Evolutionary conservation across 116 monocot genomes (phyloP).

Genomic region (Iris pallida): DNA sequence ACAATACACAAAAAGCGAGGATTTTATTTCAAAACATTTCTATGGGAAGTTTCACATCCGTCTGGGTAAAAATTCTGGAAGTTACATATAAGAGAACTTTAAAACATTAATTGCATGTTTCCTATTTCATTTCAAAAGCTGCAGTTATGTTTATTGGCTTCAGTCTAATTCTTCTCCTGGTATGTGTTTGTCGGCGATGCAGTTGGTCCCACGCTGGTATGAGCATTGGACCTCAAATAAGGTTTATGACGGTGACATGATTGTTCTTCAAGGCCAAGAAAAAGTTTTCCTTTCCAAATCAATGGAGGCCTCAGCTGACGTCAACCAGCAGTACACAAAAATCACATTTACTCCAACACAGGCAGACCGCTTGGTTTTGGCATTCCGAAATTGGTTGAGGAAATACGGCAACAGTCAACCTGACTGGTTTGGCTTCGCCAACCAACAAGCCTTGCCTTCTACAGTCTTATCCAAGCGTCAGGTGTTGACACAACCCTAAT

Average conservation of each 20-base stretch:
- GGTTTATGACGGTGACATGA: conserved; percentile 99
- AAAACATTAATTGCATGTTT: too few relatives aligned
- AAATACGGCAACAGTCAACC: conserved; percentile 84
- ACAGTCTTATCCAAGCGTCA: conserved; percentile 76
- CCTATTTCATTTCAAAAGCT: too few relatives aligned
- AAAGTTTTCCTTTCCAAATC: conserved; percentile 73
- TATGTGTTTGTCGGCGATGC: not conserved
- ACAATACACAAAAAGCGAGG: too few relatives aligned
- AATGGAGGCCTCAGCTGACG: conserved; percentile 53
- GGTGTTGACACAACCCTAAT: conserved; percentile 17
- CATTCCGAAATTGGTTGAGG: conserved; percentile 86
- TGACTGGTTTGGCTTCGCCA: conserved; percentile 77
- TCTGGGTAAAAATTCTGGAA: too few relatives aligned
- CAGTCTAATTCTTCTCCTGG: too few relatives aligned
- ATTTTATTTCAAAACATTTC: too few relatives aligned
- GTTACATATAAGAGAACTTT: too few relatives aligned
- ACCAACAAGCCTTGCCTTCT: conserved; percentile 66
- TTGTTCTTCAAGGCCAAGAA: conserved; percentile 95
- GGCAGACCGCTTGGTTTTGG: conserved; percentile 75
- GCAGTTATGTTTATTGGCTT: too few relatives aligned
- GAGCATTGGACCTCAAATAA: conserved; percentile 93
- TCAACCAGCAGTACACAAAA: conserved; percentile 85
- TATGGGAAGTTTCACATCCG: too few relatives aligned
- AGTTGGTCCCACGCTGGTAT: conserved; percentile 40
- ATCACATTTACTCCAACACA: conserved; percentile 89